Evolutionary conservation across 169 alveolate species (phyloP), one percentile per base, ranked within the genome.

Genomic region (Ophryocystis elektroscirrha): DNA sequence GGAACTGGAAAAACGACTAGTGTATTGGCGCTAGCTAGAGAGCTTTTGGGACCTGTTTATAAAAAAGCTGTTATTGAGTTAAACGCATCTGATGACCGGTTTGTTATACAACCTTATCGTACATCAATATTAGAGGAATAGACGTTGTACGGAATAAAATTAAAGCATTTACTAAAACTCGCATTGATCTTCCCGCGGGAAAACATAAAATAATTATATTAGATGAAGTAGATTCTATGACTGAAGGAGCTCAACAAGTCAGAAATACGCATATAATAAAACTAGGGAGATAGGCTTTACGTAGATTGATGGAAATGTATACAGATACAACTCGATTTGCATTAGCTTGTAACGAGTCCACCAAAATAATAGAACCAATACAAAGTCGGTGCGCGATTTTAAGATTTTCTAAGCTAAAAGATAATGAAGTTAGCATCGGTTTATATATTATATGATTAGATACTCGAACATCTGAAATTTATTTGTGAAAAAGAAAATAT

Each of bases 1-100:
- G 99, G 99, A 24, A 87, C 96, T 9, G 99, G 99, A 23, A 94
- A 94, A 69, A 94, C 99, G 7, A 86, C 97, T 29, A 78, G 93
- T 51, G 88, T 94, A 7, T 82, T 85, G 48, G 91, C 98, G 59
- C 67, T 94, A 61, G 98, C 98, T 4, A 74, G 92, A 49, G 85
- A 81, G 63, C 69, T 91, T 81, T 79, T 94, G 28, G 92, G 93
- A 18, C 79, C 71, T 35, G 26, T 27, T 45, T 76, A 65, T 52
- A 67, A 66, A 48, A 75, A 70, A 59, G 95, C 94, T 19, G 93
- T 83, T 29, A 63, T 91, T 39, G 99, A 94, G 71, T 76, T 91
- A 43, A 94, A 94, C 55, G 99, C 99, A 16, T 86, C 97, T 2
- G 99, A 94, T 61, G 99, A 91, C 55, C 64, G 82, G 81, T 61